Conservation (phyloP, 805 yeast species). For the Teunomyces gatunensis region DNA sequence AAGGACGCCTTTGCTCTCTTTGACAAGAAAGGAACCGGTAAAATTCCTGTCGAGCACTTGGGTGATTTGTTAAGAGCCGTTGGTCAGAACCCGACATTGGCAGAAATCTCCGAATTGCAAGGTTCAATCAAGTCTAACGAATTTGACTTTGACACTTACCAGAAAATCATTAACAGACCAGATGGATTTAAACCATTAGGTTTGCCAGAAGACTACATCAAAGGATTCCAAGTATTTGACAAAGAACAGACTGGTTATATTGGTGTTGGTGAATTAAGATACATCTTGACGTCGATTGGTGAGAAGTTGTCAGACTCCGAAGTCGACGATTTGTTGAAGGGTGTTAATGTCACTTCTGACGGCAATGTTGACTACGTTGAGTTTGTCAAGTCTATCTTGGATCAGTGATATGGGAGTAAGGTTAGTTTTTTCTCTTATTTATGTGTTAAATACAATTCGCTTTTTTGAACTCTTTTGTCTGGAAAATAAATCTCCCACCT, state of each 20-base stretch:
- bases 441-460: neutral
- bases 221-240: constrained; percentile 93
- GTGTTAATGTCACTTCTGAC: constrained; percentile 89
- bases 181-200: constrained; percentile 87
- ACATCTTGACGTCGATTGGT: constrained; percentile 92
- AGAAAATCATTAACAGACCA: constrained; percentile 75
- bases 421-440: neutral
- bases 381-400: constrained; percentile 88
- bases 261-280: constrained; percentile 94
- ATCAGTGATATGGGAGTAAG: constrained; percentile 51
- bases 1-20: constrained; percentile 96
- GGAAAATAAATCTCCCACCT: neutral
- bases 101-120: constrained; percentile 64
- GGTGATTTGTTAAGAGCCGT: constrained; percentile 96
- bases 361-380: constrained; percentile 94
- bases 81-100: constrained; percentile 96
- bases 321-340: constrained; percentile 94
- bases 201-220: constrained; percentile 86
- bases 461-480: neutral
- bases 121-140: constrained; percentile 42
- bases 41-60: constrained; percentile 75
- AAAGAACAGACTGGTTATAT: constrained; percentile 94
- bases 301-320: constrained; percentile 88
- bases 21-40: constrained; percentile 94
- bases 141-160: constrained; percentile 74